Evolutionary conservation across 306 rosid genomes (phyloP).

Genomic region (Cucumis melo): DNA sequence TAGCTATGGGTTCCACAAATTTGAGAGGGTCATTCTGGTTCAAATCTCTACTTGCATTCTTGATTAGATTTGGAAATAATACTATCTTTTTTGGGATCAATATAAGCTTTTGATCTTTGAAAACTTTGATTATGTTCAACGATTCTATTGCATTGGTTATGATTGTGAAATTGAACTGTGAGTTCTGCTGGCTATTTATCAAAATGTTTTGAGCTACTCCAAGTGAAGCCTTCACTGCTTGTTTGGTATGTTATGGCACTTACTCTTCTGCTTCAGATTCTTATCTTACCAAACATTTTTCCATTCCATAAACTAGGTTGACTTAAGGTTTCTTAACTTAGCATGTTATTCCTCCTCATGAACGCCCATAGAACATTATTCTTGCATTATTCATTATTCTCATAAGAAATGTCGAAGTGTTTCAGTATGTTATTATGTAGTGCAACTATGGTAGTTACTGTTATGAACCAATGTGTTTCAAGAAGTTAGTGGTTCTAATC

Average conservation of each 20-base stretch:
- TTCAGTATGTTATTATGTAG: neutral
- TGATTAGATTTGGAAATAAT: neutral
- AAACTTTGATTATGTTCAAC: neutral
- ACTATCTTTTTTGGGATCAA: neutral
- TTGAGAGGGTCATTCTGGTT: neutral
- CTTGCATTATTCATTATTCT: neutral
- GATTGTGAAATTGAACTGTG: neutral
- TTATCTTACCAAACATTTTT: neutral
- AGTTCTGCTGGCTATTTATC: neutral
- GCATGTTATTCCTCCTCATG: neutral
- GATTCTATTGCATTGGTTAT: neutral
- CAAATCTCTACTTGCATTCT: neutral
- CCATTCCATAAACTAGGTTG: neutral
- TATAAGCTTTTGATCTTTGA: neutral
- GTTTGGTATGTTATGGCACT: neutral
- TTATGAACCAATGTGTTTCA: neutral
- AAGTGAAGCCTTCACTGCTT: neutral
- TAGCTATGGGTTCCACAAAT: neutral
- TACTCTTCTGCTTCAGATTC: neutral
- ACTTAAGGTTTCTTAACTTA: neutral
- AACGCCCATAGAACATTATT: neutral
- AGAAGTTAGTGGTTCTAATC: no score
- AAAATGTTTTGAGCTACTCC: neutral
- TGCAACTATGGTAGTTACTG: neutral
- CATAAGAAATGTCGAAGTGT: neutral